Evolutionary conservation across 129 eudicot genomes (phyloP).

Genomic region (Ambrosia artemisiifolia): DNA sequence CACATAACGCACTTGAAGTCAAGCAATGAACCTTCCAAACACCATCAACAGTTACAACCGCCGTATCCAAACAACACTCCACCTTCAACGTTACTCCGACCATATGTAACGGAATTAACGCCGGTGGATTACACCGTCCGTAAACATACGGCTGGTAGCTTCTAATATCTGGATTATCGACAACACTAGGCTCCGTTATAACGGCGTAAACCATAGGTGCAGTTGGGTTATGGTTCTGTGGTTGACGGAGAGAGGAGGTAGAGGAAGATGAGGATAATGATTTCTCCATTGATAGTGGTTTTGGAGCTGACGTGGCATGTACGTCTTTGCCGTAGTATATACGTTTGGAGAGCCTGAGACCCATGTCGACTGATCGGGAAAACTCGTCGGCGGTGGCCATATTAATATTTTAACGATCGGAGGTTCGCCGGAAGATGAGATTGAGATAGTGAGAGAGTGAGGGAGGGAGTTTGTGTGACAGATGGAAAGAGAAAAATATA

Average conservation of each 20-base stretch:
- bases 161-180: constrained; percentile 87
- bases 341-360: constrained; percentile 68
- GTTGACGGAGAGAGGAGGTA: constrained; percentile 23
- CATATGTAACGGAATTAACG: constrained; percentile 85
- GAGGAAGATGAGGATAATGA: constrained; percentile 33
- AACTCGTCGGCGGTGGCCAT: constrained; percentile 53
- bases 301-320: constrained; percentile 15
- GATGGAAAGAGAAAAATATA: neutral
- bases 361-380: constrained; percentile 53
- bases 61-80: constrained; percentile 74
- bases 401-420: neutral
- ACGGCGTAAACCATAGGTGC: constrained; percentile 84
- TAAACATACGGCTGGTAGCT: constrained; percentile 97
- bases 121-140: constrained; percentile 88
- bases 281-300: constrained; percentile 41
- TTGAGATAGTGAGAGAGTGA: neutral
- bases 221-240: constrained; percentile 46
- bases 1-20: constrained; percentile 41
- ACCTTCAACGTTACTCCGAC: constrained; percentile 57
- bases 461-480: neutral
- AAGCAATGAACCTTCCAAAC: constrained; percentile 87
- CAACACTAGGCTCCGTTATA: constrained; percentile 58
- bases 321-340: constrained; percentile 64
- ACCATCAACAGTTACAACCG: constrained; percentile 58
- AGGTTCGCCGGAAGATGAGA: neutral